These are phyloP conservation scores for Paramecium primaurelia DNA, from an alignment of 73 alveolate species.

Conservation along the genomic window DNA sequence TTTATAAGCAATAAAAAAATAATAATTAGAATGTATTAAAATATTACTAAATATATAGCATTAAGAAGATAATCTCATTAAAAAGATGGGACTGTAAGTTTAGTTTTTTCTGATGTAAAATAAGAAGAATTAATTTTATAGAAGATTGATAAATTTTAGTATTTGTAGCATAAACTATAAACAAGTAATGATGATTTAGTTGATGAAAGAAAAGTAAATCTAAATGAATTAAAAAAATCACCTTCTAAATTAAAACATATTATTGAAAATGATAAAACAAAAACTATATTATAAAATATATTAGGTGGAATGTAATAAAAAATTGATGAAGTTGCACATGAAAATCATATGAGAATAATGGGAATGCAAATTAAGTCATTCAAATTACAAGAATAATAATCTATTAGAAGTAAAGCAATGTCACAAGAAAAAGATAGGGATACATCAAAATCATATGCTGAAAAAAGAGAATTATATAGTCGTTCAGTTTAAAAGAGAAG, in stretches of 20 bases:
- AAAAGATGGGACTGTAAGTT: slow-evolving; percentile 31
- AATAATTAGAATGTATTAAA: not conserved
- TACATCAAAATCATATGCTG: slow-evolving; percentile 14
- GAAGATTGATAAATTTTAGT: not conserved
- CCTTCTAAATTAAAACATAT: not conserved
- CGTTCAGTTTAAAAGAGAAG: not conserved
- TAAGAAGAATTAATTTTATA: not conserved
- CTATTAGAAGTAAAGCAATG: not conserved
- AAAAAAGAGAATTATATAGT: not conserved
- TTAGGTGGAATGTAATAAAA: slow-evolving; percentile 17
- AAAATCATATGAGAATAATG: slow-evolving; percentile 28
- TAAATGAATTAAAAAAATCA: not conserved
- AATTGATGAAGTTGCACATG: not conserved
- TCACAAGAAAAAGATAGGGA: slow-evolving; percentile 27
- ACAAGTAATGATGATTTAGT: slow-evolving; percentile 24
- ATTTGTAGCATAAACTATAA: not conserved
- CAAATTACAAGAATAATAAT: not conserved
- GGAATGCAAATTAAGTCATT: slow-evolving; percentile 41
- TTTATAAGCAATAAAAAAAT: not conserved
- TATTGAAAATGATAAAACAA: slow-evolving; percentile 4
- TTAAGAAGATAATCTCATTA: not conserved
- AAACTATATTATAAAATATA: not conserved
- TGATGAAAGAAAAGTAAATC: not conserved
- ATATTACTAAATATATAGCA: not conserved
- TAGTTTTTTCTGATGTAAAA: not conserved